Evolutionary conservation across 257 asterid genomes (phyloP).

Genomic region (Solanum clarkiae): DNA sequence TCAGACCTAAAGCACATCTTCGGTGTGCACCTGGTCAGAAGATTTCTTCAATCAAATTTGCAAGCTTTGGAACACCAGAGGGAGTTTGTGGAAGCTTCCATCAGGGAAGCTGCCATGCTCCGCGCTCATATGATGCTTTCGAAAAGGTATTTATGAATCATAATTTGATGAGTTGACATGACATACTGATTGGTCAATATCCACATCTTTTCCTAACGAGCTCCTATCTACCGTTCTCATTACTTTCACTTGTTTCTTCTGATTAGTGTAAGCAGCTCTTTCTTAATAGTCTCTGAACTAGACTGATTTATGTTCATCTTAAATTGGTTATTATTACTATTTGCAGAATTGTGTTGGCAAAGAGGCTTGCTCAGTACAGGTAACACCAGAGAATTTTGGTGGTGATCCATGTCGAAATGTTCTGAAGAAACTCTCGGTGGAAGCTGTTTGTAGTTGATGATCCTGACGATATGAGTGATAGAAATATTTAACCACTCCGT

Average conservation of each 20-base stretch:
- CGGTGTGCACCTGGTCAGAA: conserved; percentile 59
- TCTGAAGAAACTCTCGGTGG: conserved; percentile 87
- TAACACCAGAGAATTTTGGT: conserved; percentile 85
- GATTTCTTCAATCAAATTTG: conserved; percentile 72
- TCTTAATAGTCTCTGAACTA: not conserved
- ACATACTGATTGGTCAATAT: not conserved
- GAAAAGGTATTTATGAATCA: conserved; percentile 37
- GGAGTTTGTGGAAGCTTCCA: conserved; percentile 72
- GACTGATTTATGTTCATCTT: not conserved
- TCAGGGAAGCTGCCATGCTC: conserved; percentile 73
- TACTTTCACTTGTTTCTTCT: not conserved
- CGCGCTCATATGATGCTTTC: conserved; percentile 62
- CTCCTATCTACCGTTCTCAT: not conserved
- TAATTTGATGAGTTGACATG: not conserved
- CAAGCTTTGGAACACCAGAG: conserved; percentile 84
- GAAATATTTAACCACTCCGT: not conserved
- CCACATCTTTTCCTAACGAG: not conserved
- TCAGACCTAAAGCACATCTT: conserved; percentile 81
- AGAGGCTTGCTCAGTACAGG: conserved; percentile 62
- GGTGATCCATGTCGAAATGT: conserved; percentile 84
- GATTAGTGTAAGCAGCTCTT: not conserved
- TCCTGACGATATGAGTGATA: not conserved
- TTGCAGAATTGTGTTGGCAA: conserved; percentile 74
- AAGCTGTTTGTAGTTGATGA: conserved; percentile 72
- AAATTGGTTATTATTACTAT: not conserved